Base-by-base conservation (phyloP, 169 alveolate genomes). In the Theileria parva region DNA sequence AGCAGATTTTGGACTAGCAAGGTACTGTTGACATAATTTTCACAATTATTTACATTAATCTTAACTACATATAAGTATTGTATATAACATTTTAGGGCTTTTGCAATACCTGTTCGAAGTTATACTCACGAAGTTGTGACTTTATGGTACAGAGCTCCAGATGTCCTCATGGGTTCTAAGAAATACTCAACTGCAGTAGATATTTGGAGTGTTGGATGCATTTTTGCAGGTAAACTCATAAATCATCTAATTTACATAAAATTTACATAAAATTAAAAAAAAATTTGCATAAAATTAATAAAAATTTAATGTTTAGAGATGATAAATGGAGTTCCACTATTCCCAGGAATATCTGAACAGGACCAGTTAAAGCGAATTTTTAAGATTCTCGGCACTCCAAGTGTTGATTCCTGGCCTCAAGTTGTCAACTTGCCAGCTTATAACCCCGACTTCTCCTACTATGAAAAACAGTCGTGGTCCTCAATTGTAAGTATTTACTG, bases 81-180 rank as follows among this genome's bases (percentile, higher is more conserved):
- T 32, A 32, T 32, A 32, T 32, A 44, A 44, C 8, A 4, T 90
- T 19, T 92, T 75, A 94, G 99, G 76, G 99, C 99, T 12, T 96
- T 95, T 83, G 99, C 98, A 21, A 95, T 96, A 32, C 99, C 99
- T n/a, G 99, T 97, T 28, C 94, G 98, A 71, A 96, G 94, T 73
- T 97, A 95, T 88, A 97, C 99, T 48, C 99, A 97, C 81, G 99
- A 98, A 89, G 99, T 79, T 76, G 98, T 98, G 25, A 98, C 99
- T 8, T 91, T 98, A 66, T 98, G 99, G 99, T 98, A 98, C 88
- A 81, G 99, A 64, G 99, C 99, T 11, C 99, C 99, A n/a, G 99
- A 98, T 86, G 99, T 98, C 28, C 94, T 98, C 61, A 93, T 98
- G 96, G 99, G 99, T 0, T 93, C 98, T 55, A 96, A 97, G 74